Evolutionary conservation across 352 stramenopile genomes (phyloP).

Genomic region (Phytophthora sp.): DNA sequence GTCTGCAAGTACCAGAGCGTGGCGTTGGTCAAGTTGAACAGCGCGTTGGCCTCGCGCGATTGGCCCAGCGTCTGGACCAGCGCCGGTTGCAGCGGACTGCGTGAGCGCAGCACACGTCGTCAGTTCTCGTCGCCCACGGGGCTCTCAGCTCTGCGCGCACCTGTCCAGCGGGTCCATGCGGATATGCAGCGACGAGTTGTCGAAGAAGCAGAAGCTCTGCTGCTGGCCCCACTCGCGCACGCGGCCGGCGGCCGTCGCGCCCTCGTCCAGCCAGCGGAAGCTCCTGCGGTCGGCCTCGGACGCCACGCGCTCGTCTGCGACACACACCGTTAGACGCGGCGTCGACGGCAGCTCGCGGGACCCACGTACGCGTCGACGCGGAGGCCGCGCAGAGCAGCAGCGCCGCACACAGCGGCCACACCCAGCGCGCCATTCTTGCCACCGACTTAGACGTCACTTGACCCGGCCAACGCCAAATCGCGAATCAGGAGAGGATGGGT

Average conservation of each 20-base stretch:
- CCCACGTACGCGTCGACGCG: too few relatives aligned
- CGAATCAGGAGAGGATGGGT: constrained; percentile 32
- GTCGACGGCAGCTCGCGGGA: too few relatives aligned
- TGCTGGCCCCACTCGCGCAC: constrained; percentile 67
- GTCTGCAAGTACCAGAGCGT: constrained; percentile 61
- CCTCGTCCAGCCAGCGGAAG: constrained; percentile 77
- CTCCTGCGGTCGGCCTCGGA: constrained; percentile 29
- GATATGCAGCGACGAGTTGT: constrained; percentile 76
- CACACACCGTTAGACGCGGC: too few relatives aligned
- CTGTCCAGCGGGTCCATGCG: constrained; percentile 79
- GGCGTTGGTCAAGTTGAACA: constrained; percentile 60
- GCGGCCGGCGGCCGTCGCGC: constrained; percentile 16
- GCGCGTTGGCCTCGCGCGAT: constrained; percentile 55
- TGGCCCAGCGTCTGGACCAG: constrained; percentile 72
- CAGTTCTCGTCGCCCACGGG: too few relatives aligned
- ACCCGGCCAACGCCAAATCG: constrained; percentile 44
- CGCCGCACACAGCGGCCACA: too few relatives aligned
- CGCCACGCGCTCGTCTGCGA: constrained; percentile 30
- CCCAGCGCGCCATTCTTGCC: constrained; percentile 40
- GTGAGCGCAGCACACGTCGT: too few relatives aligned
- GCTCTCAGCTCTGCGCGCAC: too few relatives aligned
- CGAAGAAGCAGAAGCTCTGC: constrained; percentile 78
- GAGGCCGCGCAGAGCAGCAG: too few relatives aligned
- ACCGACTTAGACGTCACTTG: constrained; percentile 35
- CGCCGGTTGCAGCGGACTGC: constrained; percentile 68